These are phyloP conservation scores for Apostasia ramifera DNA, from an alignment of 106 monocot genomes.

Conservation along the genomic window DNA sequence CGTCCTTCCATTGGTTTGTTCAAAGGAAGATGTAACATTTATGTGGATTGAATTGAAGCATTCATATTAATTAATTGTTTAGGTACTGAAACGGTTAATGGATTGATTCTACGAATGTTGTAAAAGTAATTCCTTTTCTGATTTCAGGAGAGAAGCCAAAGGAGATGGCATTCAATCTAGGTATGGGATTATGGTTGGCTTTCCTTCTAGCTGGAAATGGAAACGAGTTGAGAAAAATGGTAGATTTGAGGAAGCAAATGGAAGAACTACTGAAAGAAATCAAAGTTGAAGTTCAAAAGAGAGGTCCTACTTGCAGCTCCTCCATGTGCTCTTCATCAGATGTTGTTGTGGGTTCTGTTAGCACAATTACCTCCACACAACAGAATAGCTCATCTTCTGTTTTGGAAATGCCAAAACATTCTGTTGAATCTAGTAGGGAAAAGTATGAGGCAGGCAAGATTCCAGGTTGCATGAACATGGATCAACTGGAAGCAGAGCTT, in stretches of 20 bases:
- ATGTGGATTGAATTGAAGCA: too few relatives aligned
- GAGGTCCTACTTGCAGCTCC: not conserved
- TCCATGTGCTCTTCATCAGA: not conserved
- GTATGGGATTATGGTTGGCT: conserved; percentile 29
- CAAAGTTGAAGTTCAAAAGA: conserved; percentile 24
- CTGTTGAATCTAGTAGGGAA: not conserved
- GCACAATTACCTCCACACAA: not conserved
- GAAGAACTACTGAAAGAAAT: conserved; percentile 39
- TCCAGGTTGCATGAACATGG: not conserved
- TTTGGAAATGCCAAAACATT: not conserved
- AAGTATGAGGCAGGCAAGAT: not conserved
- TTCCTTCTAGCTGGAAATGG: conserved; percentile 27
- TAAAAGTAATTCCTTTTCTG: not conserved
- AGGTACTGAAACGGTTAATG: not conserved
- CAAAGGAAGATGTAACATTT: not conserved
- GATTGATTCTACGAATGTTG: not conserved
- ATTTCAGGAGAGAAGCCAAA: conserved; percentile 22
- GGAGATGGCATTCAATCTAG: conserved; percentile 18
- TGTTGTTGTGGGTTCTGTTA: not conserved
- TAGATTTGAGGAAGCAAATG: conserved; percentile 38
- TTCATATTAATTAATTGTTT: not conserved
- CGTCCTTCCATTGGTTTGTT: not conserved
- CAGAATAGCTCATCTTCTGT: not conserved
- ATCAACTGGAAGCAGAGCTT: conserved; percentile 1
- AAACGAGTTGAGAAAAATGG: conserved; percentile 42